Conservation (phyloP, 768 basidiomycete genomes). For the Russula sp. region DNA sequence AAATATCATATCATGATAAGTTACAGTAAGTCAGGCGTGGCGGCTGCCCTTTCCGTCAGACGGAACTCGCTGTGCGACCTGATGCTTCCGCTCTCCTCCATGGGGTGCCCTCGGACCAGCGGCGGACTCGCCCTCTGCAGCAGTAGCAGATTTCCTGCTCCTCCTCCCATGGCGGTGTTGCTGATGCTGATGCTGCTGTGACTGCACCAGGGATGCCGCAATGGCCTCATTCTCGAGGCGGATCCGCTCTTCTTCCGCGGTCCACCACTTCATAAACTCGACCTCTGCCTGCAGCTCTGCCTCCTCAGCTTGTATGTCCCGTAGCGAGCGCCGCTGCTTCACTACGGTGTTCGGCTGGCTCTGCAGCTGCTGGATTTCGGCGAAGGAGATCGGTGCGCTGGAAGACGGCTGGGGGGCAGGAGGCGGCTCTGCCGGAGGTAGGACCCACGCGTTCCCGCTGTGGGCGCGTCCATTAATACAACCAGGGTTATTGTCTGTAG, state of each 20-base stretch:
- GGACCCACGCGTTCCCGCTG: slow-evolving; percentile 57
- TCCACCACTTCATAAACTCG: slow-evolving; percentile 88
- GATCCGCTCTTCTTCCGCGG: slow-evolving; percentile 71
- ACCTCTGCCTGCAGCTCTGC: slow-evolving; percentile 32
- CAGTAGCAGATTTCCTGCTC: neutral
- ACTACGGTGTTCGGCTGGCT: slow-evolving; percentile 41
- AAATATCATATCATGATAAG: neutral
- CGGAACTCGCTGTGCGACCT: neutral
- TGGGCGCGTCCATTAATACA: slow-evolving; percentile 18
- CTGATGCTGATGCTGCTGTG: neutral
- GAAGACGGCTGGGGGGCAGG: slow-evolving; percentile 32
- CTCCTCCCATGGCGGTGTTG: neutral
- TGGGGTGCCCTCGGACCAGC: neutral
- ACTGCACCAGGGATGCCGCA: neutral
- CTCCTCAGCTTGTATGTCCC: slow-evolving; percentile 86
- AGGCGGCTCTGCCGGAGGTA: slow-evolving; percentile 46
- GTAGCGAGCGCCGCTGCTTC: slow-evolving; percentile 56
- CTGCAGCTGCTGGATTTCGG: slow-evolving; percentile 80
- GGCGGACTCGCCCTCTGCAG: neutral
- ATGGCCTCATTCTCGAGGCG: slow-evolving; percentile 36
- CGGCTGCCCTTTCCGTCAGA: neutral
- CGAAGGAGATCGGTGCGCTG: slow-evolving; percentile 47
- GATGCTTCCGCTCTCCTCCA: neutral
- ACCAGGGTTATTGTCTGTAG: neutral
- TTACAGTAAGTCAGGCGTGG: neutral